Evolutionary conservation across 352 stramenopile genomes (phyloP), one percentile per base, ranked within the genome.

Genomic region (Phytophthora uliginosa): DNA sequence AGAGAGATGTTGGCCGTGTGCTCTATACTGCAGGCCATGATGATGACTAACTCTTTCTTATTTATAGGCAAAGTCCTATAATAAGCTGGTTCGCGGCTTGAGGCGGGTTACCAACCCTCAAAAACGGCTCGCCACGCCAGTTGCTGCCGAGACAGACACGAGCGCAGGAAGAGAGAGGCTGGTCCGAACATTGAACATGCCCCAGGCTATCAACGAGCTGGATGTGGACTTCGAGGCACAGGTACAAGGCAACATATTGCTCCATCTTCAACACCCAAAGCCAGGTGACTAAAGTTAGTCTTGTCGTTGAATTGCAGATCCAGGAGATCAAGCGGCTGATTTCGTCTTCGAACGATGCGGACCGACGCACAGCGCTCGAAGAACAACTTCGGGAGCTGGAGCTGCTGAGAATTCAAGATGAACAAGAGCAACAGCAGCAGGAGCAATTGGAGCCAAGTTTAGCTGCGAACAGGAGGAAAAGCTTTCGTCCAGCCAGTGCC

Each of bases 321-420:
- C 77, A 91, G 55, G 86, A 95, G 83, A 92, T 94, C 55, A 86
- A 82, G 57, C 85, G 86, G 13, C 70, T 95, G 22, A 88, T 95
- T 68, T 92, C 86, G 33, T 83, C 86, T 9, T 89, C 88, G 15
- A 90, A 79, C 8, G 88, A 94, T 62, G 63, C 70, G 3, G 85
- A 93, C 12, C 84, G 86, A 47, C 76, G 83, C 22, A 71, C 74
- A 17, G 70, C 77, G 9, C 73, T 95, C 9, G 88, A 94, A 57
- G 86, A 95, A 26, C 86, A 94, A 33, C 73, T 94, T 10, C 73
- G 80, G 2, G 84, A 89, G 48, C 74, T 95, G 28, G 88, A 95
- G 38, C 64, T 92, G 7, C 80, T 82, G 18, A 81, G 78, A 40
- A 76, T 92, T 42, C 80, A 90, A 62, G 62, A 63, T 7, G 82